Conservation (phyloP, 305 asterid genomes). For the Striga hermonthica region DNA sequence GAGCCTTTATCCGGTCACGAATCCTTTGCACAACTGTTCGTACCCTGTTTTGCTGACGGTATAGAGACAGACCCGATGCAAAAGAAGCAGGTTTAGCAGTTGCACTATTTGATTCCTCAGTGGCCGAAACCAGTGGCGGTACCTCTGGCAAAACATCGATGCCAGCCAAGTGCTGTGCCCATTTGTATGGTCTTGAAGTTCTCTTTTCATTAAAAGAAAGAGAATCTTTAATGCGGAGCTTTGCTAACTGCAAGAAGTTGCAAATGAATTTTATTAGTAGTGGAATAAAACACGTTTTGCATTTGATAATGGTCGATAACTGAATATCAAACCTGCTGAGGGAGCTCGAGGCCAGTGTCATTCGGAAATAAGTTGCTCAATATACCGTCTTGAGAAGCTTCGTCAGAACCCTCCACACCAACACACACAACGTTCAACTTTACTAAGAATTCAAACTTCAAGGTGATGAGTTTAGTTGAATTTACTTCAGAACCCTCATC, state of each 20-base stretch:
- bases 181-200: slow-evolving; percentile 86
- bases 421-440: slow-evolving; percentile 82
- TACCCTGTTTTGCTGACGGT: slow-evolving; percentile 90
- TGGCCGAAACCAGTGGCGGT: slow-evolving; percentile 60
- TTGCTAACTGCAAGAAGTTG: slow-evolving; percentile 70
- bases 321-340: slow-evolving; percentile 71
- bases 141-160: slow-evolving; percentile 93
- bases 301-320: slow-evolving; percentile 25
- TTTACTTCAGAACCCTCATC: slow-evolving; percentile 54
- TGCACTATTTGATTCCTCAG: slow-evolving; percentile 51
- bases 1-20: slow-evolving; percentile 85
- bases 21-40: slow-evolving; percentile 89
- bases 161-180: slow-evolving; percentile 99
- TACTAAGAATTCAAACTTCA: slow-evolving; percentile 78
- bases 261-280: slow-evolving; percentile 21
- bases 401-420: slow-evolving; percentile 80
- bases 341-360: slow-evolving; percentile 94
- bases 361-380: slow-evolving; percentile 95
- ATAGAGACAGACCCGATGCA: slow-evolving; percentile 63
- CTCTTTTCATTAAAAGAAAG: slow-evolving; percentile 64
- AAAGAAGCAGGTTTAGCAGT: slow-evolving; percentile 50
- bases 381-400: slow-evolving; percentile 50
- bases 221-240: slow-evolving; percentile 61
- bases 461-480: slow-evolving; percentile 54
- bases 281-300: slow-evolving; percentile 30